phyloP scores from a whole-genome alignment of 352 stramenopile genomes.

The Phytophthora citrophthora region DNA sequence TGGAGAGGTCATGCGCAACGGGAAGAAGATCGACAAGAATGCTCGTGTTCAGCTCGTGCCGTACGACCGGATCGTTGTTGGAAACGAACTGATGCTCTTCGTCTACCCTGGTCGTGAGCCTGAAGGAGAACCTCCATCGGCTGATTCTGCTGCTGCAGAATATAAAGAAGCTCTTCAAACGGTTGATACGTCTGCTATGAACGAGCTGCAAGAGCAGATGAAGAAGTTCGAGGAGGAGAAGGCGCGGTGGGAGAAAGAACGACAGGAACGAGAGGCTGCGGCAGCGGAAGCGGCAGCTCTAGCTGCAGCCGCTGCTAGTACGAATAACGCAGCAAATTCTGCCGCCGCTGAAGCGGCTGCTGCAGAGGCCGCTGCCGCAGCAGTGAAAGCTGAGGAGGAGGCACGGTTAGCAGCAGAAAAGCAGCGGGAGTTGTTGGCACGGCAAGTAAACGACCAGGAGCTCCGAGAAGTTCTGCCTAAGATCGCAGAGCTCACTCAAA shows the following conservation, averaged over 20 bases:
- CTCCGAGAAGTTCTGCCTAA: constrained; percentile 93
- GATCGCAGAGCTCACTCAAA: constrained; percentile 92
- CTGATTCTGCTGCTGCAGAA: constrained; percentile 87
- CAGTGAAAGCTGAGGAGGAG: constrained; percentile 47
- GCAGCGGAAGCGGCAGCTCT: constrained; percentile 28
- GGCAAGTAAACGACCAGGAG: constrained; percentile 91
- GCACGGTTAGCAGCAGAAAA: constrained; percentile 41
- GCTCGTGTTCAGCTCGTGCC: constrained; percentile 48
- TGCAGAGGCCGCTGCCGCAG: constrained; percentile 42
- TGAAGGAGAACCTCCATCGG: constrained; percentile 63
- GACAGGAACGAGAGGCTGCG: constrained; percentile 52
- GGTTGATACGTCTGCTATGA: constrained; percentile 70
- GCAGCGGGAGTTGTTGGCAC: constrained; percentile 70
- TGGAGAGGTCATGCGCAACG: constrained; percentile 91
- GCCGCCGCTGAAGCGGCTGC: constrained; percentile 32
- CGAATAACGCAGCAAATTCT: constrained; percentile 19
- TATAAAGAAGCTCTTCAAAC: constrained; percentile 88
- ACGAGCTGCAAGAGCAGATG: constrained; percentile 92
- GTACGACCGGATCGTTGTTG: constrained; percentile 85
- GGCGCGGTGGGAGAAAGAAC: constrained; percentile 88
- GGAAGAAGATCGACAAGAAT: constrained; percentile 65
- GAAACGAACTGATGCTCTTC: constrained; percentile 90
- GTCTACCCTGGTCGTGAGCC: constrained; percentile 60
- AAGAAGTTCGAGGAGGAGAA: constrained; percentile 90
- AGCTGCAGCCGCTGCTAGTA: constrained; percentile 38